phyloP scores from a whole-genome alignment of 2,329 filamentous ascomycete genomes.

The Sclerotinia glacialis region DNA sequence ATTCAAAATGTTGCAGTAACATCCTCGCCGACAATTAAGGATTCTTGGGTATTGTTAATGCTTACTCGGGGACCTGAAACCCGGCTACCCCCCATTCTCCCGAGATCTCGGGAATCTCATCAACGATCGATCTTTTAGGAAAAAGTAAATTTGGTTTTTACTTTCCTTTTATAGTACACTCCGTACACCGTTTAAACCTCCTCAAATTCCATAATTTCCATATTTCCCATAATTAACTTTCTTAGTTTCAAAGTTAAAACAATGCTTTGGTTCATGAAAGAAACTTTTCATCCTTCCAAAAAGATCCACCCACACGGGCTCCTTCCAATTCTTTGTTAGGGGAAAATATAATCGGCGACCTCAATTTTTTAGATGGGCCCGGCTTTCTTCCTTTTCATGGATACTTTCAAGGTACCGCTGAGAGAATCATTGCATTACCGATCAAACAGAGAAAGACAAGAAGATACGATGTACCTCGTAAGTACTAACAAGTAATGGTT shows the following conservation, averaged over 20 bases:
- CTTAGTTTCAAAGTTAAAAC: background rate
- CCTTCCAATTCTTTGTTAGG: constrained; percentile 3
- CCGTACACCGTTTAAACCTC: background rate
- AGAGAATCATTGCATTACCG: background rate
- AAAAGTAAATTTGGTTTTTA: background rate
- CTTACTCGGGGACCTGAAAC: constrained; percentile 22
- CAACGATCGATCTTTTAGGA: constrained; percentile 2
- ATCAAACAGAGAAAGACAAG: constrained; percentile 5
- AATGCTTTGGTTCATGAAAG: background rate
- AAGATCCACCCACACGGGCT: background rate
- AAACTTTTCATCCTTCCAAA: background rate
- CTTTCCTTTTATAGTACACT: too few species aligned
- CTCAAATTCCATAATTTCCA: background rate
- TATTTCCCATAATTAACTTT: background rate
- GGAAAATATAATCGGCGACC: constrained; percentile 22
- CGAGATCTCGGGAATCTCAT: constrained; percentile 24
- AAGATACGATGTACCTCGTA: constrained; percentile 10
- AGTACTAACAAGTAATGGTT: constrained; percentile 4
- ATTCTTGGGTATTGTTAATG: background rate
- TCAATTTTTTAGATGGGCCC: constrained; percentile 14
- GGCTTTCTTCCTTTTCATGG: constrained; percentile 10
- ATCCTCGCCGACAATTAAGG: constrained; percentile 19
- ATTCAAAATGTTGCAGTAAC: constrained; percentile 11
- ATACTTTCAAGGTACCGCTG: constrained; percentile 7
- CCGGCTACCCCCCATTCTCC: constrained; percentile 18